These are phyloP conservation scores for Wickerhamiella azyma DNA, from an alignment of 805 yeast species.

Conservation along the genomic window DNA sequence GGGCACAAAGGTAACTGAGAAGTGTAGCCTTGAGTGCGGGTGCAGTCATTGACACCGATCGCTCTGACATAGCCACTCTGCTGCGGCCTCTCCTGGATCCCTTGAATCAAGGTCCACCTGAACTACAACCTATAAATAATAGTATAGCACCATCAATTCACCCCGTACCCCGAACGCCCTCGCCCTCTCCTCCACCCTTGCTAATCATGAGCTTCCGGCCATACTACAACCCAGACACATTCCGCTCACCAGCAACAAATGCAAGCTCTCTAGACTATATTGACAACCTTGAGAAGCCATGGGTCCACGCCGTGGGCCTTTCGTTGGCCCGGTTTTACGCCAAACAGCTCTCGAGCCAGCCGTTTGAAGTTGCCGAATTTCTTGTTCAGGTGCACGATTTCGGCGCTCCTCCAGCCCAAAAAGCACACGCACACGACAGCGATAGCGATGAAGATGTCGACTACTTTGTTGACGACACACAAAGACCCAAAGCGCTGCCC, in stretches of 20 bases:
- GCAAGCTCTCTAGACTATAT: conserved; percentile 19
- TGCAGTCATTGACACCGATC: too few species aligned
- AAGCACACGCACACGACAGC: conserved; percentile 12
- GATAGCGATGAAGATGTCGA: conserved; percentile 24
- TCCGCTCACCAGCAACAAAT: conserved; percentile 33
- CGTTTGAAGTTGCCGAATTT: conserved; percentile 71
- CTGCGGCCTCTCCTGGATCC: too few species aligned
- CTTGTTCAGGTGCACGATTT: conserved; percentile 64
- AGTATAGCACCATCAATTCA: too few species aligned
- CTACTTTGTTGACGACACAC: conserved; percentile 26
- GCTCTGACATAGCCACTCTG: too few species aligned
- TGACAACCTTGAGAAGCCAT: conserved; percentile 33
- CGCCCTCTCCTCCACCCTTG: too few species aligned
- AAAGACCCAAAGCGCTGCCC: conserved; percentile 5
- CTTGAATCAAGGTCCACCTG: too few species aligned
- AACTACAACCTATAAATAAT: too few species aligned
- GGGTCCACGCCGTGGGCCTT: conserved; percentile 41
- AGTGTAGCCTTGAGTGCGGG: too few species aligned
- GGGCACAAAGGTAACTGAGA: too few species aligned
- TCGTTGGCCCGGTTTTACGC: conserved; percentile 57
- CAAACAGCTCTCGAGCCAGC: conserved; percentile 62
- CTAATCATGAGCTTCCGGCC: conserved; percentile 32
- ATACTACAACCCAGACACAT: conserved; percentile 54
- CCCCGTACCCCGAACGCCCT: too few species aligned
- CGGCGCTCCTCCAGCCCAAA: neutral